phyloP scores from a whole-genome alignment of 805 yeast genomes.

The Saccharomycopsis sp. region DNA sequence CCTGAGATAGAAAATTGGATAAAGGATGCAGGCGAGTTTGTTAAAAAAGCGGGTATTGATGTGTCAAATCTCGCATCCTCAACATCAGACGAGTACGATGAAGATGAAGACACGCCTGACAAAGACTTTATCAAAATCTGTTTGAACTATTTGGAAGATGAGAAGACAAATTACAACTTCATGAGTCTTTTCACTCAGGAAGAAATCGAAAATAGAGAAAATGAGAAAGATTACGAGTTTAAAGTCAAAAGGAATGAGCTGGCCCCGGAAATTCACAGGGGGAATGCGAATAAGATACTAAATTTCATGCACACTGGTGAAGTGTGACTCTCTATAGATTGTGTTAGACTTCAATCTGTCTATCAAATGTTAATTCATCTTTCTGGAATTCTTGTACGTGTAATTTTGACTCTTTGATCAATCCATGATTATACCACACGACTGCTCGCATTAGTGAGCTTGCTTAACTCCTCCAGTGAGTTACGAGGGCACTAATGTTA shows the following conservation, averaged over 20 bases:
- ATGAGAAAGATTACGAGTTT: conserved; percentile 6
- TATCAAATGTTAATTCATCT: too few relatives aligned
- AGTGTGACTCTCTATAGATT: background rate
- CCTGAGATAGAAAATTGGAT: conserved; percentile 94
- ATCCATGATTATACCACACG: too few relatives aligned
- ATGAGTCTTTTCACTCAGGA: conserved; percentile 19
- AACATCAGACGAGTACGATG: conserved; percentile 1
- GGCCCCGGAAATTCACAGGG: background rate
- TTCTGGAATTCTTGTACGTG: too few relatives aligned
- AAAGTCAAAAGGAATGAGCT: conserved; percentile 7
- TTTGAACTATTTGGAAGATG: conserved; percentile 10
- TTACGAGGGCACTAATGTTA: too few relatives aligned
- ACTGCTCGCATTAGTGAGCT: too few relatives aligned
- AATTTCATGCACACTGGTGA: conserved; percentile 19
- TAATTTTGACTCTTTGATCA: too few relatives aligned
- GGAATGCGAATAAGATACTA: conserved; percentile 13
- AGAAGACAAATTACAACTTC: conserved; percentile 14
- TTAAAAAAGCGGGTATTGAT: conserved; percentile 9
- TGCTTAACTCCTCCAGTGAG: too few relatives aligned
- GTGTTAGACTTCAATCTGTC: background rate
- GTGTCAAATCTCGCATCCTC: background rate
- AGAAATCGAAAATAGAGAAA: conserved; percentile 16
- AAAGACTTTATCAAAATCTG: conserved; percentile 13
- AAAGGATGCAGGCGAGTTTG: conserved; percentile 30
- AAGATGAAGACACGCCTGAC: background rate